Evolutionary conservation across 805 yeast genomes (phyloP), one percentile per base, ranked within the genome.

Genomic region (Candida palmyrensis): DNA sequence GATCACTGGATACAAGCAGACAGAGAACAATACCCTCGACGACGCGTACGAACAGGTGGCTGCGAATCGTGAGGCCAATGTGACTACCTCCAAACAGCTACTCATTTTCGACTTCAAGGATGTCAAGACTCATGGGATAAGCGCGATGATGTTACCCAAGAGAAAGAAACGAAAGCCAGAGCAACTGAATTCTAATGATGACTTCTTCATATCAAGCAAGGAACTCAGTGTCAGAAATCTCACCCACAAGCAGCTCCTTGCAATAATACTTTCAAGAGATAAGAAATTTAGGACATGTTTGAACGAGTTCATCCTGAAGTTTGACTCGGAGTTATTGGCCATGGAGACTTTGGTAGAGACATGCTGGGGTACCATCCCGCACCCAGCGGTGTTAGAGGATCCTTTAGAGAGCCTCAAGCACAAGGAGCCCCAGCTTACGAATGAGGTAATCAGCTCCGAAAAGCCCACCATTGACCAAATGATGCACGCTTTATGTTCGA

Each of bases 91-190:
- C 0, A 64, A 68, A 14, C 88, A 80, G 42, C 47, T 84, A 6
- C 61, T 89, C 18, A 65, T 85, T 1, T 82, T 89, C 49, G 89
- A 82, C 42, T 85, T 89, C 53, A 66, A 75, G 12, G 95, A 89
- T 53, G 84, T 82, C 10, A 47, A 72, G 63, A 45, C 75, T 61
- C 43, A 74, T 66, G 64, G 71, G 61, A 26, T 71, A 54, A 59
- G 62, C 0, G 51, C 62, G 5, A 43, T 45, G 0, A 33, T 53
- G 12, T 53, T 24, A 20, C 23, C 47, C 62, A 10, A 52, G 63
- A 3, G 62, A 49, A 42, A 64, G 51, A 28, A 35, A 27, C 19
- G 36, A 41, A 15, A 30, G 43, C 28, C 31, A 10, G 38, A 39
- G 24, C 37, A 19, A 22, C 33, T 36, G 22, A 34, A 29, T 5